A percentile compares a stretch with the other conserved stretches of the same genome.
Evolutionary conservation across 225 moss, liverwort and hornwort genomes (phyloP).

Genomic region (Antitrichia curtipendula): DNA sequence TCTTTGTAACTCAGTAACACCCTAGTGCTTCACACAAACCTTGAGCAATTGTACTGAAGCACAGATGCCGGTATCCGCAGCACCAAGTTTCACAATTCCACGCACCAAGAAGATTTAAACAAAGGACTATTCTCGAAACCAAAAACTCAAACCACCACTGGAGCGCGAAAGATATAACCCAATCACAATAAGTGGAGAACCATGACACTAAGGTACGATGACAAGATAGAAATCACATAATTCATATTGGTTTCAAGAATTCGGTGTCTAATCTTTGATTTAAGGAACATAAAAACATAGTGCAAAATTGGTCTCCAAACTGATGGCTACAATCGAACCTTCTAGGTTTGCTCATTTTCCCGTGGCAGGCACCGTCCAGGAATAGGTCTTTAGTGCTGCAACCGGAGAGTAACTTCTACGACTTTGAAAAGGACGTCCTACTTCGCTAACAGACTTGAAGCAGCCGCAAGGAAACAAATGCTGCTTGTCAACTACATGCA

Average conservation of each 20-base stretch:
- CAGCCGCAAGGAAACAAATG: background rate
- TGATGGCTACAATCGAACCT: background rate
- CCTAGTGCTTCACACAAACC: background rate
- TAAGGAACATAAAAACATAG: background rate
- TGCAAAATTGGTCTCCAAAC: conserved; percentile 8
- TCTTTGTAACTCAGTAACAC: background rate
- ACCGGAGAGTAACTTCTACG: background rate
- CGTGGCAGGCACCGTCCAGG: background rate
- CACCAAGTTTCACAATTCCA: background rate
- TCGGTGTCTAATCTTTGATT: background rate
- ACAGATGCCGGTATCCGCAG: background rate
- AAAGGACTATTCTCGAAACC: background rate
- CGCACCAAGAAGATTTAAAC: background rate
- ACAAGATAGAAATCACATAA: background rate
- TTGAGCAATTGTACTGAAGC: background rate
- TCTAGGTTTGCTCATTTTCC: background rate
- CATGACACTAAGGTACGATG: background rate
- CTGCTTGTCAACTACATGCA: background rate
- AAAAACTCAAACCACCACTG: background rate
- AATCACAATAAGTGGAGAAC: background rate
- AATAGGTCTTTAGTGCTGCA: background rate
- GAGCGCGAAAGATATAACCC: background rate
- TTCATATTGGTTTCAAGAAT: background rate
- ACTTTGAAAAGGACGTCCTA: background rate
- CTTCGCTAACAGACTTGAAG: background rate